Base-by-base conservation (phyloP, 2,329 filamentous ascomycete genomes). In the Cladosporium sphaerospermum region DNA sequence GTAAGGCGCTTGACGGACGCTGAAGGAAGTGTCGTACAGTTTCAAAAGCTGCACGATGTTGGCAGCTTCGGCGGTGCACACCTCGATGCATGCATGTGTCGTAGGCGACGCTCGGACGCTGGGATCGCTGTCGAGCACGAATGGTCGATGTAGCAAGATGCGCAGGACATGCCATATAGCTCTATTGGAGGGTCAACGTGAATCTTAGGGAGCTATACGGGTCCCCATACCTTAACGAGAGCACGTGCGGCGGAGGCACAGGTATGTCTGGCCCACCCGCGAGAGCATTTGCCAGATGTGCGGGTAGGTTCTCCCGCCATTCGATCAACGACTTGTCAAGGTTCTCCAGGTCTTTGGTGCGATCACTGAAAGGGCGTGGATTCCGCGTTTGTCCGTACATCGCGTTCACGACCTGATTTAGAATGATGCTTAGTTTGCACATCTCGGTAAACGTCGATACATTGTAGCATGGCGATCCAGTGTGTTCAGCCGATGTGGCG, bases 1-100 rank as follows among this genome's bases (percentile, higher is more conserved):
- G 46, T 80, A 80, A 0, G 78, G 78, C 0, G 78, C 74, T 9
- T 70, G 64, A 11, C 68, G 64, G 1, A 78, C 68, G 1, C 71
- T 74, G 34, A 76, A 79, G 0, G 70, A 65, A 18, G 64, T 62
- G 23, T 76, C 67, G 37, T 79, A 79, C 5, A 67, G 65, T 19
- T 70, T 67, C 0, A 79, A 56, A 0, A 79, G 59, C 2, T 64
- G 61, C 8, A 71, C 69, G 2, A 79, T 78, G 10, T 67, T 66
- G 5, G 66, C 64, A 0, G 77, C 76, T 0, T 76, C 75, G 1
- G 66, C 66, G 0, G 73, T 71, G 53, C 77, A 79, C 28, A 67
- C 70, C 45, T 69, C 63, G 54, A 75, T 0, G 16, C 75, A 74
- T 42, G 73, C 71, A 2, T 72, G 65, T 0, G 75, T 70, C 0